Evolutionary conservation across 2,329 filamentous ascomycete genomes (phyloP).

Genomic region (Fusarium guadeloupense): DNA sequence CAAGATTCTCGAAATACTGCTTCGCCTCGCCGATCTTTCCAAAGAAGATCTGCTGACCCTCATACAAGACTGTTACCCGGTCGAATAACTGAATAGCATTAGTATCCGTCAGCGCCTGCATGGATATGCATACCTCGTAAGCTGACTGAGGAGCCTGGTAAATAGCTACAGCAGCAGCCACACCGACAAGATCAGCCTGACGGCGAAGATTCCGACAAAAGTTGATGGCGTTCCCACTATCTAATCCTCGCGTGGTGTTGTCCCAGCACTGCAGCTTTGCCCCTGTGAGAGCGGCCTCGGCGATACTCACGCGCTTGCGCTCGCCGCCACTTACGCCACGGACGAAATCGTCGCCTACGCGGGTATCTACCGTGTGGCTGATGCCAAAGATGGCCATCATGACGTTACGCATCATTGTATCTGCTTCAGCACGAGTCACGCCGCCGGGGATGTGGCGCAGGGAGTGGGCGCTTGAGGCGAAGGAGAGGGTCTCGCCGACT

Average conservation of each 20-base stretch:
- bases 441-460: slow-evolving; percentile 61
- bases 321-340: slow-evolving; percentile 82
- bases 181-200: slow-evolving; percentile 41
- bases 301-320: slow-evolving; percentile 79
- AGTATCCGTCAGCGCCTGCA: not conserved
- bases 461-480: slow-evolving; percentile 70
- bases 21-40: slow-evolving; percentile 66
- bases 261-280: slow-evolving; percentile 48
- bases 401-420: slow-evolving; percentile 56
- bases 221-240: slow-evolving; percentile 44
- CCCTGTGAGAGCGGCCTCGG: slow-evolving; percentile 63
- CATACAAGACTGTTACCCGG: slow-evolving; percentile 73
- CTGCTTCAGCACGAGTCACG: slow-evolving; percentile 15
- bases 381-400: slow-evolving; percentile 82
- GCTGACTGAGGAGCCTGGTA: slow-evolving; percentile 71
- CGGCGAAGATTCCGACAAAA: slow-evolving; percentile 41
- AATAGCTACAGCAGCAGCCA: slow-evolving; percentile 49
- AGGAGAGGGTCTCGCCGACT: slow-evolving; percentile 70
- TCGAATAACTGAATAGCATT: slow-evolving; percentile 68
- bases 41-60: slow-evolving; percentile 74
- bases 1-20: slow-evolving; percentile 64
- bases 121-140: slow-evolving; percentile 54
- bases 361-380: slow-evolving; percentile 74
- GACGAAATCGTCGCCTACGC: slow-evolving; percentile 74
- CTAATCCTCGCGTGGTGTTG: slow-evolving; percentile 44